Conservation (phyloP, 495 filamentous ascomycete genomes). For the Penicillium flavigenum region DNA sequence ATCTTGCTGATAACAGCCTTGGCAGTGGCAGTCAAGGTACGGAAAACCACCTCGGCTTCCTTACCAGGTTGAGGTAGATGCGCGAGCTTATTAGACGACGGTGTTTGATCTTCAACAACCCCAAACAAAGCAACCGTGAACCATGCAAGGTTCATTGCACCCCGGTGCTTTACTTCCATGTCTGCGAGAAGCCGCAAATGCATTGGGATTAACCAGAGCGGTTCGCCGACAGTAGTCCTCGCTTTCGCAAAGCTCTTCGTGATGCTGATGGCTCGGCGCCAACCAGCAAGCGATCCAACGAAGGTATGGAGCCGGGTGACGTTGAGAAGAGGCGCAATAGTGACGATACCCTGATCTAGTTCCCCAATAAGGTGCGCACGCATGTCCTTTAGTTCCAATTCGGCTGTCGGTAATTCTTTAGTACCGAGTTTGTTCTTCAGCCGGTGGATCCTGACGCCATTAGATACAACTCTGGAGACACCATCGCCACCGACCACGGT, state of each 20-base stretch:
- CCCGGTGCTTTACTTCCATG: constrained; percentile 53
- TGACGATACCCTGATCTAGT: constrained; percentile 61
- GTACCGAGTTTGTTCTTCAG: constrained; percentile 73
- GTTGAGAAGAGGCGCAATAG: constrained; percentile 65
- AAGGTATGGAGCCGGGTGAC: constrained; percentile 67
- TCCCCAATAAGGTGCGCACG: constrained; percentile 64
- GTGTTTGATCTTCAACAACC: constrained; percentile 41
- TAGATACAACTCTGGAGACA: constrained; percentile 41
- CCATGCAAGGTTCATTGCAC: constrained; percentile 57
- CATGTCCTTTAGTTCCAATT: constrained; percentile 61
- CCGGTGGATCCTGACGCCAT: constrained; percentile 63
- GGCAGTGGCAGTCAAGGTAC: constrained; percentile 61
- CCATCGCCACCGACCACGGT: constrained; percentile 35
- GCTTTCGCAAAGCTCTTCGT: constrained; percentile 58
- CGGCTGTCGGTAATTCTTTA: constrained; percentile 66
- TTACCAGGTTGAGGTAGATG: constrained; percentile 30
- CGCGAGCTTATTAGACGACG: constrained; percentile 15
- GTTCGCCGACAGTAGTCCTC: constrained; percentile 50
- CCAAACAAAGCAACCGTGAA: constrained; percentile 61
- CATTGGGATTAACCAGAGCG: constrained; percentile 54
- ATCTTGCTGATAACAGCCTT: constrained; percentile 64
- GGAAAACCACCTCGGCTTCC: constrained; percentile 52
- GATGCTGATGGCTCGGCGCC: constrained; percentile 61
- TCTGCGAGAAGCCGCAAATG: constrained; percentile 63
- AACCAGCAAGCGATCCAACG: constrained; percentile 54